Conservation (phyloP, 1,284 basidiomycete species). For the Cryptococcus jaspeensis region DNA sequence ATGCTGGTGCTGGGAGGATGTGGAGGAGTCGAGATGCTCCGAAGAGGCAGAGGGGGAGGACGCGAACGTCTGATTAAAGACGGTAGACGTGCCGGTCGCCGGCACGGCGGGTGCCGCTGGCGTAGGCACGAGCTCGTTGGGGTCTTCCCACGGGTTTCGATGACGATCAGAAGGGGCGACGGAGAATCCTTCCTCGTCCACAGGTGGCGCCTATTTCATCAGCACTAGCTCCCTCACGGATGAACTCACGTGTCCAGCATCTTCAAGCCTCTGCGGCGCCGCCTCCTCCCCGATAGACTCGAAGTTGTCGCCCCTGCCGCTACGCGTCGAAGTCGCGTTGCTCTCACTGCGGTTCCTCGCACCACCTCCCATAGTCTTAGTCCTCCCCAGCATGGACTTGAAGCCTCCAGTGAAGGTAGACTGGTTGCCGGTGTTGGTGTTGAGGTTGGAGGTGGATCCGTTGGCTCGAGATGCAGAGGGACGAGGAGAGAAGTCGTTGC, state of each 20-base stretch:
- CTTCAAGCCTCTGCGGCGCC: not conserved
- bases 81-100: not conserved
- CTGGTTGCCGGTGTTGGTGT: not conserved
- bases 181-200: constrained; percentile 57
- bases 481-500: constrained; percentile 37
- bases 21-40: constrained; percentile 22
- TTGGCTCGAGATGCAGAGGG: constrained; percentile 25
- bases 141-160: constrained; percentile 53
- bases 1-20: constrained; percentile 15
- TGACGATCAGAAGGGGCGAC: constrained; percentile 56
- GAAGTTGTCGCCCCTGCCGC: constrained; percentile 18
- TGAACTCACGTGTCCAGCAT: constrained; percentile 1
- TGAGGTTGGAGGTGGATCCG: constrained; percentile 29
- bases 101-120: constrained; percentile 7
- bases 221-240: not conserved
- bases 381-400: constrained; percentile 51
- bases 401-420: constrained; percentile 42
- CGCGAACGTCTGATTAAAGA: constrained; percentile 20
- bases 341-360: constrained; percentile 24
- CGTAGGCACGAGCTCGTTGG: constrained; percentile 25
- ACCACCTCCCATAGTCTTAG: constrained; percentile 34
- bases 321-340: constrained; percentile 29
- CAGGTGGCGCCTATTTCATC: constrained; percentile 29
- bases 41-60: constrained; percentile 24
- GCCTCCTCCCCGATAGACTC: constrained; percentile 26